Evolutionary conservation across 2,329 filamentous ascomycete genomes (phyloP), one percentile per base, ranked within the genome.

Genomic region (Ascomycota sp.): DNA sequence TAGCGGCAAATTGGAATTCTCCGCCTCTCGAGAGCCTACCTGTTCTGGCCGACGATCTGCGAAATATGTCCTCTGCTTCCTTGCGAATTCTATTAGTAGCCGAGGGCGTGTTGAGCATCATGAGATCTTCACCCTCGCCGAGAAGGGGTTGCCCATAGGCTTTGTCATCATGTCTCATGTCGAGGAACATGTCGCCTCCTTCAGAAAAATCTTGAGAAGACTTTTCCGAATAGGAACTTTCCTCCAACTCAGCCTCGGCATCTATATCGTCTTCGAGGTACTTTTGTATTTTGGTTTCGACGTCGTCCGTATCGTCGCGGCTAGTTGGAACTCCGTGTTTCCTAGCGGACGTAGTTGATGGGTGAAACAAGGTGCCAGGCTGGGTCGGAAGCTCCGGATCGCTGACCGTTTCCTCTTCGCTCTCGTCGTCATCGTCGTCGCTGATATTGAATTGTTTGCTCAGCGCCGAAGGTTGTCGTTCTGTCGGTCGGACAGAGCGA

Each of bases 1-100:
- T 70, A 6, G 66, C 59, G 4, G 72, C 66, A 45, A 82, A 77
- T 31, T 71, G 68, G 34, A 73, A 72, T 7, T 71, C 64, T 32
- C 64, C 64, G 40, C 58, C 66, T 57, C 46, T 58, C 41, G 41
- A 44, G 37, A 40, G 51, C 40, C 41, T 53, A 39, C 46, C 54
- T 36, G 61, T 55, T 30, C 57, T 61, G 37, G 59, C 55, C 11
- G 61, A 50, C 4, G 66, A 68, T 31, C 63, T 61, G 29, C 64
- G 62, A 43, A 62, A 66, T 36, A 70, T 61, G 35, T 59, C 59
- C 38, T 70, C 63, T 9, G 68, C 67, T 48, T 72, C 66, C 36
- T 53, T 59, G 34, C 57, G 57, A 37, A 70, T 57, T 33, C 62
- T 60, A 38, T 60, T 56, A 10, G 61, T 64, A 6, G 64, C 66